Evolutionary conservation across 2,329 filamentous ascomycete species (phyloP).

Genomic region (Didymella arachidicola): DNA sequence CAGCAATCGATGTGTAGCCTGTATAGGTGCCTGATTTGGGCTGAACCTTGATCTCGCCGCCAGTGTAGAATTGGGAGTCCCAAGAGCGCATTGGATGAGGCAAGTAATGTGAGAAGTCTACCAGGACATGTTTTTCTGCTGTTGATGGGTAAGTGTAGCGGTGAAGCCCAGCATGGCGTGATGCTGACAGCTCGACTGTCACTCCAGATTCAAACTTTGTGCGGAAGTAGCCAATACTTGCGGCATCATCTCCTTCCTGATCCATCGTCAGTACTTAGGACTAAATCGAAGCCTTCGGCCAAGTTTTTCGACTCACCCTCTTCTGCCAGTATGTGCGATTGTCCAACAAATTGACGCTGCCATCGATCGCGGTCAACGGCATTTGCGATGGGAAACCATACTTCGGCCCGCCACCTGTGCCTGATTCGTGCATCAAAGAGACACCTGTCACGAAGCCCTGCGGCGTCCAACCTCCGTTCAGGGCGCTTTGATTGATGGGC

Average conservation of each 20-base stretch:
- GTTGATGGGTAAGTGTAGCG: conserved; percentile 49
- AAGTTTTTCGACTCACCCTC: conserved; percentile 24
- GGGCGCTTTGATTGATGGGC: conserved; percentile 45
- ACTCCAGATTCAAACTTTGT: conserved; percentile 48
- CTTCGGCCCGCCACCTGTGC: conserved; percentile 47
- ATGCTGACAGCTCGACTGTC: conserved; percentile 47
- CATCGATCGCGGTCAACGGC: conserved; percentile 51
- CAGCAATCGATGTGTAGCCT: conserved; percentile 45
- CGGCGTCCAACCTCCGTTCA: conserved; percentile 54
- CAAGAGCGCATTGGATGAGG: conserved; percentile 44
- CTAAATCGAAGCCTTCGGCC: neutral
- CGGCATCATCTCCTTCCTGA: conserved; percentile 41
- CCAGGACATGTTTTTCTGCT: conserved; percentile 54
- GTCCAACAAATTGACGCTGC: conserved; percentile 53
- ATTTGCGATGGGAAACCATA: conserved; percentile 55
- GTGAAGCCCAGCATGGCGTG: conserved; percentile 49
- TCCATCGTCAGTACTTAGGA: neutral
- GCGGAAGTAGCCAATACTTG: conserved; percentile 49
- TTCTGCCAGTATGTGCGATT: conserved; percentile 55
- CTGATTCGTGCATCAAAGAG: conserved; percentile 52
- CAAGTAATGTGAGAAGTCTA: conserved; percentile 58
- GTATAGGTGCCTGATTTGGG: conserved; percentile 41
- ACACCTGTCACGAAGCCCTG: conserved; percentile 51
- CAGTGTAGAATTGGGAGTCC: conserved; percentile 49
- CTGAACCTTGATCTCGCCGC: conserved; percentile 47